Evolutionary conservation across 306 rosid genomes (phyloP).

Genomic region (Ormosia emarginata): DNA sequence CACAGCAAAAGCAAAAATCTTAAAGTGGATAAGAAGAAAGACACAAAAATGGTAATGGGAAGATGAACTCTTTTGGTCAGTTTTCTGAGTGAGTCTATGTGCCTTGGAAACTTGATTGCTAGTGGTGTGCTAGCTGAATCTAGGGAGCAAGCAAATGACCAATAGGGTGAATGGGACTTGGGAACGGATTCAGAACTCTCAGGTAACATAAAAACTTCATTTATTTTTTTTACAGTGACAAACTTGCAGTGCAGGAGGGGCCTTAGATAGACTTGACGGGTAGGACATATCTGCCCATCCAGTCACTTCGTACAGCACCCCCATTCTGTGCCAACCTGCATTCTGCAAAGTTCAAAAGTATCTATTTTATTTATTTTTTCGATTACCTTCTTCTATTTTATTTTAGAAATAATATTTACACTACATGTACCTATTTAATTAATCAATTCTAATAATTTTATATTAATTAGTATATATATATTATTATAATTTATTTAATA

Average conservation of each 20-base stretch:
- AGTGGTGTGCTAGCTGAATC: slow-evolving; percentile 24
- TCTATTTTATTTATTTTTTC: neutral
- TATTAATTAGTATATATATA: too few species aligned
- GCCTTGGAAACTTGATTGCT: slow-evolving; percentile 6
- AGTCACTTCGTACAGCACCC: slow-evolving; percentile 62
- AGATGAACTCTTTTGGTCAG: neutral
- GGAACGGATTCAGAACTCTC: neutral
- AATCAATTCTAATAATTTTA: too few species aligned
- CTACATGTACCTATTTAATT: neutral
- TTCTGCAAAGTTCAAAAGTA: slow-evolving; percentile 19
- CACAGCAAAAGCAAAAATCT: neutral
- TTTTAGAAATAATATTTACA: neutral
- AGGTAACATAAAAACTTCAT: neutral
- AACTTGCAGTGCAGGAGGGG: slow-evolving; percentile 2
- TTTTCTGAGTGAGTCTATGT: neutral
- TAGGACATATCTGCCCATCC: slow-evolving; percentile 54
- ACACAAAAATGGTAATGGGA: neutral
- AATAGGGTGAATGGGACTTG: neutral
- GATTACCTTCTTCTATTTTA: neutral
- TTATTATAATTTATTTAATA: too few species aligned
- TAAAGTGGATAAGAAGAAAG: neutral
- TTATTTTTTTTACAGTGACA: neutral
- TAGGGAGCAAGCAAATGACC: neutral
- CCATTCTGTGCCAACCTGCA: slow-evolving; percentile 53
- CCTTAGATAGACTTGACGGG: slow-evolving; percentile 61